phyloP scores from a whole-genome alignment of 2,329 filamentous ascomycete species.

The Xylaria sp. region DNA sequence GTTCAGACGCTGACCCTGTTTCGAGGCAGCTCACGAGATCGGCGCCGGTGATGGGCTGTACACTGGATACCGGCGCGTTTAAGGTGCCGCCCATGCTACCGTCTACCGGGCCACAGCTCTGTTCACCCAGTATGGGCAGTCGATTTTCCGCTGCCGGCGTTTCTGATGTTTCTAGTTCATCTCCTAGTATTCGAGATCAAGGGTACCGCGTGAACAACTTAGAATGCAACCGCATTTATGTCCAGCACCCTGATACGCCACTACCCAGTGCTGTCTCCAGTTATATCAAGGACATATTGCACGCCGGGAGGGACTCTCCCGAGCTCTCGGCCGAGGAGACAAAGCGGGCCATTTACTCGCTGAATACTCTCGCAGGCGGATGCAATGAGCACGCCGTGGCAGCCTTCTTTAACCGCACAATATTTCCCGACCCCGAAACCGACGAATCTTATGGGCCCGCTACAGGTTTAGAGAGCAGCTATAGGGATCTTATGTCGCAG shows the following conservation, averaged over 20 bases:
- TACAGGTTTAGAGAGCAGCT: background rate
- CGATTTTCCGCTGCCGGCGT: background rate
- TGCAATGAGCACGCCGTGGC: background rate
- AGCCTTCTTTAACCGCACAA: background rate
- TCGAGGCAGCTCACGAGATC: background rate
- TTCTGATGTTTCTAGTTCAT: background rate
- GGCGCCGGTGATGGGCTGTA: background rate
- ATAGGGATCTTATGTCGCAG: background rate
- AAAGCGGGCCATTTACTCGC: background rate
- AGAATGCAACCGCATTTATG: background rate
- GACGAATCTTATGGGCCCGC: background rate
- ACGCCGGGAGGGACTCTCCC: background rate
- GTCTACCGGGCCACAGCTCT: background rate
- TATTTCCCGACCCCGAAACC: background rate
- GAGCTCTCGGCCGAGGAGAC: background rate
- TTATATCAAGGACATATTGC: background rate
- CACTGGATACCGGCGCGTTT: background rate
- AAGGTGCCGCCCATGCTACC: background rate
- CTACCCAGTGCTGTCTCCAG: background rate
- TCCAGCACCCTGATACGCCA: background rate
- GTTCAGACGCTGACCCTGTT: background rate
- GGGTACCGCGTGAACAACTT: background rate
- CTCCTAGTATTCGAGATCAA: background rate
- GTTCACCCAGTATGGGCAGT: background rate
- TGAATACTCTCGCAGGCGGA: background rate